Conservation (phyloP, 2,329 filamentous ascomycete species). For the Nannizzia gypsea region DNA sequence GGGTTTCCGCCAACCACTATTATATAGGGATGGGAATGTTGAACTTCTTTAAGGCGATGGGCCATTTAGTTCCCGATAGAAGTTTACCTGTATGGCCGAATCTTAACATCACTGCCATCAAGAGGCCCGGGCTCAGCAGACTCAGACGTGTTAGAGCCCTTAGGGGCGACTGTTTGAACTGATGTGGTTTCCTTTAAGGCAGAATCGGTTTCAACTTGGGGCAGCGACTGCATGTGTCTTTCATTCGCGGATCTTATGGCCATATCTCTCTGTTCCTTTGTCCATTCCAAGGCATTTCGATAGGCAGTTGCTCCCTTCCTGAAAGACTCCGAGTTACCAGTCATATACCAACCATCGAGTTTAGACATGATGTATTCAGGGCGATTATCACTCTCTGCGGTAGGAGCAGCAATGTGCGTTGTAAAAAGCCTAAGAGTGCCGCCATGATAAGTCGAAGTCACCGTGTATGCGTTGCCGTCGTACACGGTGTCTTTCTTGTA, state of each 20-base stretch:
- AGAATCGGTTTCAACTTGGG: too few relatives aligned
- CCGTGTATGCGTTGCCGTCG: slow-evolving; percentile 6
- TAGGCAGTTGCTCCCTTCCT: slow-evolving; percentile 8
- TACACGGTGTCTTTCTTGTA: slow-evolving; percentile 23
- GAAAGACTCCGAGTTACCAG: slow-evolving; percentile 20
- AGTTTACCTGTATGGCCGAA: too few relatives aligned
- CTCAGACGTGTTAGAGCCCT: too few relatives aligned
- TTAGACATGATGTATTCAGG: slow-evolving; percentile 10
- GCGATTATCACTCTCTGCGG: neutral
- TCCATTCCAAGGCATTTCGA: slow-evolving; percentile 31
- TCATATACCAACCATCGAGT: neutral
- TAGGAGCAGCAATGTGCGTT: neutral
- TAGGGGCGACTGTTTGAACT: too few relatives aligned
- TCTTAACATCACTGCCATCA: too few relatives aligned
- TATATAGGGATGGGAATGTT: too few relatives aligned
- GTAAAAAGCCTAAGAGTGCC: slow-evolving; percentile 10
- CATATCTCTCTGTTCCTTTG: slow-evolving; percentile 20
- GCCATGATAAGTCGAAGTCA: slow-evolving; percentile 6
- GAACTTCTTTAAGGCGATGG: too few relatives aligned
- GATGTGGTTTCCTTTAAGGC: too few relatives aligned
- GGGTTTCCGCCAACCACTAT: neutral
- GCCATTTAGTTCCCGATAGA: too few relatives aligned
- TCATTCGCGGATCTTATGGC: slow-evolving; percentile 22
- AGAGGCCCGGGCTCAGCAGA: too few relatives aligned
- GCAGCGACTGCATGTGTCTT: neutral